Base-by-base conservation (phyloP, 169 alveolate species). In the Babesia bovis region DNA sequence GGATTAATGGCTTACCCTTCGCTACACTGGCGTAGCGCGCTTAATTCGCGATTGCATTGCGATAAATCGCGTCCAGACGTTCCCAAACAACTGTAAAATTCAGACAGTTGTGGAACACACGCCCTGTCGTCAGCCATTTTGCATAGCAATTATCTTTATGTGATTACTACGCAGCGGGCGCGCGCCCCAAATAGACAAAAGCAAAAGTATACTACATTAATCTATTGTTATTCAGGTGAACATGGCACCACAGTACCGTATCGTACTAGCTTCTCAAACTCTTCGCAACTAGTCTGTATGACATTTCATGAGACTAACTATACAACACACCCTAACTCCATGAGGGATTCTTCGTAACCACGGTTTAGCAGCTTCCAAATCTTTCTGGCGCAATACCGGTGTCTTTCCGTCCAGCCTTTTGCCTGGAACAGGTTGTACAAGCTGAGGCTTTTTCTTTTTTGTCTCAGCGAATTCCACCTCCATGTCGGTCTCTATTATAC, bases 401-500 rank as follows among this genome's bases (percentile, higher is more conserved):
- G 59, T 50, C 42, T 69, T 79, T n/a, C 87, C 87, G 25, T 79
- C 87, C 19, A 70, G 28, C 12, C 87, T 55, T 44, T 60, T 79
- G 26, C 87, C 87, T 0, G 65, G 32, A 5, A 44, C 60, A 35
- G 61, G 42, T 12, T 41, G 58, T 19, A 4, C 15, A 7, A 5
- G 30, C 40, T 50, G 55, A 40, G 38, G 36, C 26, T 44, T 47
- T 60, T 52, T 36, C 75, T 59, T 52, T 45, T 57, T 66, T 44
- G 56, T 28, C 38, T 67, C 95, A 7, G 83, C 91, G 89, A 96
- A 96, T 53, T 96, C 98, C 6, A 96, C 98, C 56, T 93, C 96
- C 36, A 95, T 90, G 82, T 96, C 98, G 30, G 98, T 94, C 85
- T 96, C 97, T n/a, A 96, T 90, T 15, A 95, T 96, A 45, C 95